Conservation (phyloP, 2,329 filamentous ascomycete species). For the Macrophomina tecta region DNA sequence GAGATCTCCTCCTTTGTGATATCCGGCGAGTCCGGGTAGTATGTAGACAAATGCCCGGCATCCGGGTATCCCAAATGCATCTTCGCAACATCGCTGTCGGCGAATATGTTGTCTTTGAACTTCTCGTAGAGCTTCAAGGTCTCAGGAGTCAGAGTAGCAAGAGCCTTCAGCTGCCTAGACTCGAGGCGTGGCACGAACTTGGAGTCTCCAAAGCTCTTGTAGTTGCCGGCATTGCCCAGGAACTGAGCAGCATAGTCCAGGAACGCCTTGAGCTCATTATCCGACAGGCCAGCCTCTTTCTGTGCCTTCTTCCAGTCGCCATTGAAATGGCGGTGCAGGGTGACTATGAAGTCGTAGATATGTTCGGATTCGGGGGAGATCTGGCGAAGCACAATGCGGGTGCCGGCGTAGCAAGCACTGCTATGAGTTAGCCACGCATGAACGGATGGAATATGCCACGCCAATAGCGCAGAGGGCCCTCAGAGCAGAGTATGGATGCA, state of each 20-base stretch:
- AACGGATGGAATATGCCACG: background rate
- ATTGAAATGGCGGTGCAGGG: conserved; percentile 53
- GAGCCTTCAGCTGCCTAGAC: conserved; percentile 50
- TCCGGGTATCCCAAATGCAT: conserved; percentile 59
- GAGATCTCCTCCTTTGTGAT: conserved; percentile 57
- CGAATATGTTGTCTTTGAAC: conserved; percentile 54
- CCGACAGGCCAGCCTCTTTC: conserved; percentile 49
- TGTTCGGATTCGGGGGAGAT: conserved; percentile 57
- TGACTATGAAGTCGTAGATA: conserved; percentile 62
- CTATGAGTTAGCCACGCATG: conserved; percentile 13
- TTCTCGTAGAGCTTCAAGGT: conserved; percentile 49
- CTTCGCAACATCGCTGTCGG: conserved; percentile 47
- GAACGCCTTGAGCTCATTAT: conserved; percentile 45
- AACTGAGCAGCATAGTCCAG: conserved; percentile 52
- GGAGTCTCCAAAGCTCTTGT: conserved; percentile 57
- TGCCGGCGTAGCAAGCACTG: conserved; percentile 56
- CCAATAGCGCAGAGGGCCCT: conserved; percentile 6
- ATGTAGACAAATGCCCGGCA: conserved; percentile 55
- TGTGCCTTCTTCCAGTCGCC: conserved; percentile 57
- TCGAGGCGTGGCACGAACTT: conserved; percentile 59
- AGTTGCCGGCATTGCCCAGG: conserved; percentile 62
- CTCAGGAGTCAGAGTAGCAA: conserved; percentile 49
- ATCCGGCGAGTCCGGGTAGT: conserved; percentile 56
- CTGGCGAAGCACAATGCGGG: conserved; percentile 60
- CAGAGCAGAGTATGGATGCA: conserved; percentile 1